Evolutionary conservation across 306 rosid genomes (phyloP).

Genomic region (Corylus avellana): DNA sequence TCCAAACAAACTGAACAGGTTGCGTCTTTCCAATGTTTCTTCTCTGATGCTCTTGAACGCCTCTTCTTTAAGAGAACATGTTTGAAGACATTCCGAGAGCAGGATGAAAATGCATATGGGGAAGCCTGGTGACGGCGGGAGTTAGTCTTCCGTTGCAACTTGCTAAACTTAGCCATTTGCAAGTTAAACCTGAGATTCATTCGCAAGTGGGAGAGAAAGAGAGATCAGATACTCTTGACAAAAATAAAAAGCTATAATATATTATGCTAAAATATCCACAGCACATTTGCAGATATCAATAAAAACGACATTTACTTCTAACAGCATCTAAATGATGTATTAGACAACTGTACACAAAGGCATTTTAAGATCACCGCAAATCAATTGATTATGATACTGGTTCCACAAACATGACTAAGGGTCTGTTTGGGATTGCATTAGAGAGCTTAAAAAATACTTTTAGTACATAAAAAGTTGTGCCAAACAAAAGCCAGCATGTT

Average conservation of each 20-base stretch:
- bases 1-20: constrained; percentile 96
- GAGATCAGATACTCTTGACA: constrained; percentile 12
- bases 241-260: neutral
- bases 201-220: constrained; percentile 1
- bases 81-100: constrained; percentile 45
- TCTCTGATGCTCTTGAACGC: constrained; percentile 47
- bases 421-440: too few species aligned
- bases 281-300: neutral
- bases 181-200: constrained; percentile 30
- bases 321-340: neutral
- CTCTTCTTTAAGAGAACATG: constrained; percentile 47
- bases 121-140: constrained; percentile 36
- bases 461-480: too few species aligned
- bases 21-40: constrained; percentile 81
- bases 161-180: constrained; percentile 52
- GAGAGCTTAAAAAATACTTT: too few species aligned
- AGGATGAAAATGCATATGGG: constrained; percentile 39
- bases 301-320: neutral
- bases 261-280: neutral
- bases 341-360: neutral
- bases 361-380: neutral
- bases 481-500: too few species aligned
- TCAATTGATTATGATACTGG: neutral
- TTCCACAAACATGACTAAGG: neutral
- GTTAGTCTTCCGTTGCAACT: constrained; percentile 38